phyloP scores from a whole-genome alignment of 2,329 filamentous ascomycete genomes.

The Monilinia aucupariae region DNA sequence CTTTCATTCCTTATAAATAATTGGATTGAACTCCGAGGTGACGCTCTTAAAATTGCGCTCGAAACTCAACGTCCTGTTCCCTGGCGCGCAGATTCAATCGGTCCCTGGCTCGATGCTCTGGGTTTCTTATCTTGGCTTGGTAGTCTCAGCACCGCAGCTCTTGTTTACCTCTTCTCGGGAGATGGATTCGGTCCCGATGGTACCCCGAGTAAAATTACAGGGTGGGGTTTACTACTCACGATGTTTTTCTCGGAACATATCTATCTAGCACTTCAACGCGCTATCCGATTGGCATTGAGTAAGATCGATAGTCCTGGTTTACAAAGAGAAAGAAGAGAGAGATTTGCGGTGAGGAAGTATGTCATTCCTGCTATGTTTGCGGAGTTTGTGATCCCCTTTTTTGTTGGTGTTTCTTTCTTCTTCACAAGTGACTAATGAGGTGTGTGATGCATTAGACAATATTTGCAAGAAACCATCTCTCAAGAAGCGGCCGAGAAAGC shows the following conservation, averaged over 20 bases:
- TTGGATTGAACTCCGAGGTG: constrained; percentile 89
- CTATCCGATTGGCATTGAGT: constrained; percentile 65
- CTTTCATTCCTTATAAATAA: constrained; percentile 90
- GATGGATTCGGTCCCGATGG: constrained; percentile 60
- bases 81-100: constrained; percentile 87
- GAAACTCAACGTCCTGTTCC: constrained; percentile 86
- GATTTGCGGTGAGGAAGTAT: constrained; percentile 73
- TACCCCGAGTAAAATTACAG: constrained; percentile 63
- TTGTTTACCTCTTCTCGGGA: constrained; percentile 83
- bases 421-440: neutral
- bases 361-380: constrained; percentile 37
- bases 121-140: constrained; percentile 93
- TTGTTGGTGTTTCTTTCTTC: neutral
- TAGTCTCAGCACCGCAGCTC: constrained; percentile 76
- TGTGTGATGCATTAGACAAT: constrained; percentile 25
- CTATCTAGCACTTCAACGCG: constrained; percentile 72
- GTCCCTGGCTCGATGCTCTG: constrained; percentile 81
- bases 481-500: constrained; percentile 48
- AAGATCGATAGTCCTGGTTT: constrained; percentile 82
- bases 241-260: constrained; percentile 85
- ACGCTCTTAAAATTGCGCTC: constrained; percentile 89
- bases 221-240: constrained; percentile 73
- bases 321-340: constrained; percentile 77
- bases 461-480: constrained; percentile 64
- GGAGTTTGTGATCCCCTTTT: neutral